Evolutionary conservation across 2,329 filamentous ascomycete genomes (phyloP), one percentile per base, ranked within the genome.

Genomic region (Tolypocladium tropicale): DNA sequence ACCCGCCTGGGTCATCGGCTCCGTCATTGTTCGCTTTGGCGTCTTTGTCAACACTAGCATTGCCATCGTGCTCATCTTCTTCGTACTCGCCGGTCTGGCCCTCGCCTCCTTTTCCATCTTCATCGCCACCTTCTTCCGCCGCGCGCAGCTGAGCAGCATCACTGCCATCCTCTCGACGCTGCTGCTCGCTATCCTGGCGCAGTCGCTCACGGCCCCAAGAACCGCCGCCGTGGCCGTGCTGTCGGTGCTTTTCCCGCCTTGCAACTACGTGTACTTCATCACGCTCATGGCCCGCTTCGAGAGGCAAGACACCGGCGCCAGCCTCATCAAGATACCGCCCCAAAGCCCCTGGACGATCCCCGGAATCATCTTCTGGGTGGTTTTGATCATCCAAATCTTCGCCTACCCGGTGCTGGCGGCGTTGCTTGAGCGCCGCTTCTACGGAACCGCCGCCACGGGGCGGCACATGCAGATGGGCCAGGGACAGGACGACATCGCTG

Each of bases 61-160:
- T 43, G 81, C 72, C 4, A 84, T 94, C 23, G 77, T 93, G 30
- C 77, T 91, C 49, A 70, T 93, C 53, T 90, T 87, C 70, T 87
- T 91, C 63, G 73, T 96, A 48, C 73, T 95, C 3, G 76, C 80
- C n/a, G 92, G 92, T 7, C 74, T 95, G 4, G 81, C 90, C 3
- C 75, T 95, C 50, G 82, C 88, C 0, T 94, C 89, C 48, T 87
- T 91, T 68, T 89, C 90, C 2, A 83, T 96, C 55, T 79, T 95
- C 43, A 88, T 88, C 30, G 90, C 87, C 0, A 83, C 88, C 10
- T 88, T 96, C 64, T 96, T 96, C 76, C 88, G 83, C 63, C 92
- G 86, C 66, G 86, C 92, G 0, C 92, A 96, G 69, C 81, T 96
- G 4, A 94, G 89, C 56, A 92, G 93, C 32, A 93, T 95, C 59